These are phyloP conservation scores for Naegleria lovaniensis DNA, from an alignment of 208 protist species.

Conservation along the genomic window DNA sequence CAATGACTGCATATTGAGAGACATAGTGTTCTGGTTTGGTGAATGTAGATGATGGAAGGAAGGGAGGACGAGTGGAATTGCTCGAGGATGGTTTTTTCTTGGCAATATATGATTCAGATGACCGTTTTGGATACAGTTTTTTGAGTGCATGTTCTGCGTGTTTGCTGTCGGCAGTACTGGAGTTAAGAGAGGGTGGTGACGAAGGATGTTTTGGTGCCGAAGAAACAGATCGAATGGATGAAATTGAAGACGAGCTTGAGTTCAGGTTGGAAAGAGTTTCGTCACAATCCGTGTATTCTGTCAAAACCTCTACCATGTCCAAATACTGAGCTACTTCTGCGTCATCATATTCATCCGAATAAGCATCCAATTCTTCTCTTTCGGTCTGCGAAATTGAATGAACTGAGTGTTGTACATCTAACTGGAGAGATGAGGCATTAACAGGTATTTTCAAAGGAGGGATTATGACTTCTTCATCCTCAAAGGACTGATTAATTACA, in stretches of 20 bases:
- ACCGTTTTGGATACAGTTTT: neutral
- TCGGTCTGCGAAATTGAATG: neutral
- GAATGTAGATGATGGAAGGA: neutral
- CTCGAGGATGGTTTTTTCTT: neutral
- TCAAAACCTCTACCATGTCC: neutral
- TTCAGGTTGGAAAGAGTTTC: neutral
- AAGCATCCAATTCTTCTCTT: too few relatives aligned
- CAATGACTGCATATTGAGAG: too few relatives aligned
- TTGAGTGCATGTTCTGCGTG: neutral
- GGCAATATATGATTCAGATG: neutral
- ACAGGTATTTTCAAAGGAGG: neutral
- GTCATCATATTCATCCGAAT: neutral
- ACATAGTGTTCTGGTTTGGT: too few relatives aligned
- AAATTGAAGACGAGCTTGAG: neutral
- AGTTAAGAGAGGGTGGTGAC: neutral
- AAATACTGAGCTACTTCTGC: neutral
- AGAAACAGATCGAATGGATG: neutral
- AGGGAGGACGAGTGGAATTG: neutral
- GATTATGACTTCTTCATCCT: neutral
- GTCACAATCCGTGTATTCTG: neutral
- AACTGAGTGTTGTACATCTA: too few relatives aligned
- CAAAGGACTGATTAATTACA: too few relatives aligned
- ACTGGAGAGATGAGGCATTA: too few relatives aligned
- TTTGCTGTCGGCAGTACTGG: neutral
- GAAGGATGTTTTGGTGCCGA: neutral